Evolutionary conservation across 768 basidiomycete species (phyloP).

Genomic region (Mycena metata): DNA sequence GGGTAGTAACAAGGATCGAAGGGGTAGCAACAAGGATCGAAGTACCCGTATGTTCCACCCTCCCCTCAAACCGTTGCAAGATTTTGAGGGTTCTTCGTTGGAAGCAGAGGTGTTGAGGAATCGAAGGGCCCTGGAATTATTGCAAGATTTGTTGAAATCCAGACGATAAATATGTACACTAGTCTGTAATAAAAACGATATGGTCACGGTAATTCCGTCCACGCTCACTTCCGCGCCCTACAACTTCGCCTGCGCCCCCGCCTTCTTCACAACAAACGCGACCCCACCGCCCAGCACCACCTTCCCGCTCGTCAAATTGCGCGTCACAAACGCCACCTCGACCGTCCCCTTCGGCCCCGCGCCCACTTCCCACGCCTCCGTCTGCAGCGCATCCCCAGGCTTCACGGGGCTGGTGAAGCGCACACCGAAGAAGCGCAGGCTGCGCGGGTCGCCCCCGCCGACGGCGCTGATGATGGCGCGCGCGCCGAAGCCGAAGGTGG

Average conservation of each 20-base stretch:
- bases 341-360: slow-evolving; percentile 65
- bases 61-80: no score
- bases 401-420: slow-evolving; percentile 88
- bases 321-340: slow-evolving; percentile 75
- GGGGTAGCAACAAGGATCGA: no score
- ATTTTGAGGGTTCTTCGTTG: no score
- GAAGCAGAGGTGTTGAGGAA: no score
- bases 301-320: slow-evolving; percentile 72
- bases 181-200: no score
- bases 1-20: no score
- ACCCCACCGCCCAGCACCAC: slow-evolving; percentile 71
- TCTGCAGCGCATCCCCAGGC: slow-evolving; percentile 87
- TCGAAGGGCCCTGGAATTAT: no score
- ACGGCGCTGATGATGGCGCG: slow-evolving; percentile 77
- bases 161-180: no score
- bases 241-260: slow-evolving; percentile 43
- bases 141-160: no score
- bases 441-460: slow-evolving; percentile 70
- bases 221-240: slow-evolving; percentile 19
- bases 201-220: no score
- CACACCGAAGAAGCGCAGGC: slow-evolving; percentile 77
- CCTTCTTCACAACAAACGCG: slow-evolving; percentile 69
- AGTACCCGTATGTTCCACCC: no score
- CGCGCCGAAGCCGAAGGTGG: slow-evolving; percentile 86
- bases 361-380: slow-evolving; percentile 81